Evolutionary conservation across 108 stramenopile species (phyloP), one percentile per base, ranked within the genome.

Genomic region (Skeletonema potamos): DNA sequence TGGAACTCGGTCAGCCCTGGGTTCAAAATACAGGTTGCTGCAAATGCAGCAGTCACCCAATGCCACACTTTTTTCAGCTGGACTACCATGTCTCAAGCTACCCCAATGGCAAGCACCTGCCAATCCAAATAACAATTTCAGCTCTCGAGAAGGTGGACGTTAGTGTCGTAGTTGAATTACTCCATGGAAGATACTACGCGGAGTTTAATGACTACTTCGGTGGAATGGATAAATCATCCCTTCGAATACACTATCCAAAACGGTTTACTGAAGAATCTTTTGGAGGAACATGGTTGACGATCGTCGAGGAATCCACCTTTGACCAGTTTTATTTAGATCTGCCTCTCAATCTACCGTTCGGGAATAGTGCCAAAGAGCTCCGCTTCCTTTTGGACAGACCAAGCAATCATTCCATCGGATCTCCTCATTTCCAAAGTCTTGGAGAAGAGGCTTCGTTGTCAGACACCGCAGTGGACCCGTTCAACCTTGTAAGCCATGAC

Each of bases 101-200:
- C 48, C 85, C 84, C 6, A 92, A 96, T 59, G 83, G 91, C 62
- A 96, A 94, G 76, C 92, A 96, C 72, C 66, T 65, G 33, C 62
- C 81, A 18, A 65, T 93, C 8, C 92, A 93, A 72, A 32, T 92
- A n/a, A 55, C 75, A 22, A 59, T 93, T 9, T 66, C 72, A n/a
- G 88, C 87, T 27, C 58, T 90, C 27, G 66, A 67, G 20, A 46
- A 71, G 27, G 83, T 92, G 15, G 77, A 93, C 12, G 28, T 95
- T 8, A 84, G 86, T 1, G 62, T 91, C 7, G 86, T 74, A 0
- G 66, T 91, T 27, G 94, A 95, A 62, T 87, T 95, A 8, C 43
- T 93, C 18, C 86, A 91, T 51, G 94, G 94, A 12, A 70, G 55
- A 26, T 93, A 86, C 70, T 89, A 91, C 44, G 36, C 46, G n/a